Conservation (phyloP, 2,329 filamentous ascomycete genomes). For the Aspergillus floridensis region DNA sequence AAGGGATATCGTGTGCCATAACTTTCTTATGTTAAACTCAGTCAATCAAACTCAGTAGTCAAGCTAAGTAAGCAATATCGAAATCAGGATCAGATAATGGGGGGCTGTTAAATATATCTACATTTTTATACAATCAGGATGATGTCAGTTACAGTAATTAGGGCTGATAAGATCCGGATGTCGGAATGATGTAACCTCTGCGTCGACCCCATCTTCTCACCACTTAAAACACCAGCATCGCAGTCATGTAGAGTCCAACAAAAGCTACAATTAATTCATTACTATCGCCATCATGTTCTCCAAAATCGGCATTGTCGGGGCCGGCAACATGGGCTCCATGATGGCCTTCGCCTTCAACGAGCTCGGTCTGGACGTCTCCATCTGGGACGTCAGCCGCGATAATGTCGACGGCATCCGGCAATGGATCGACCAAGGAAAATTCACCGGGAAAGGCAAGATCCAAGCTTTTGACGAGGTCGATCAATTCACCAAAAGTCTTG, state of each 20-base stretch:
- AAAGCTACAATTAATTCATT: no score
- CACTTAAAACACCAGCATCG: background rate
- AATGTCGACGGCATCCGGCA: conserved; percentile 36
- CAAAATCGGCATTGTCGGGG: conserved; percentile 40
- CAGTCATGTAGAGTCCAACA: no score
- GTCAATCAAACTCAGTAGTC: background rate
- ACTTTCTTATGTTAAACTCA: background rate
- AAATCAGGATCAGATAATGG: background rate
- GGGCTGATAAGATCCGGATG: background rate
- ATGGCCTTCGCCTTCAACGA: conserved; percentile 44
- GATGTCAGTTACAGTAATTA: background rate
- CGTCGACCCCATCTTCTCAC: background rate
- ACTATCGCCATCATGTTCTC: conserved; percentile 24
- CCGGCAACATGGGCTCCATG: conserved; percentile 45
- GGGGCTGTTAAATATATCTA: no score
- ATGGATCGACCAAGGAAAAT: conserved; percentile 18
- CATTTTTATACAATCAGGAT: background rate
- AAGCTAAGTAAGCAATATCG: background rate
- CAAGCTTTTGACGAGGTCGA: conserved; percentile 35
- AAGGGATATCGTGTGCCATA: conserved; percentile 26
- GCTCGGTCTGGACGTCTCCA: conserved; percentile 38
- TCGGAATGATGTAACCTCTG: conserved; percentile 16
- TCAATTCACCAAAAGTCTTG: conserved; percentile 36
- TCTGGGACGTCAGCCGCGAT: conserved; percentile 36
- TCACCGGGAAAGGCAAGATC: conserved; percentile 32